Conservation (phyloP, 495 filamentous ascomycete genomes). For the Trichoderma virens region DNA sequence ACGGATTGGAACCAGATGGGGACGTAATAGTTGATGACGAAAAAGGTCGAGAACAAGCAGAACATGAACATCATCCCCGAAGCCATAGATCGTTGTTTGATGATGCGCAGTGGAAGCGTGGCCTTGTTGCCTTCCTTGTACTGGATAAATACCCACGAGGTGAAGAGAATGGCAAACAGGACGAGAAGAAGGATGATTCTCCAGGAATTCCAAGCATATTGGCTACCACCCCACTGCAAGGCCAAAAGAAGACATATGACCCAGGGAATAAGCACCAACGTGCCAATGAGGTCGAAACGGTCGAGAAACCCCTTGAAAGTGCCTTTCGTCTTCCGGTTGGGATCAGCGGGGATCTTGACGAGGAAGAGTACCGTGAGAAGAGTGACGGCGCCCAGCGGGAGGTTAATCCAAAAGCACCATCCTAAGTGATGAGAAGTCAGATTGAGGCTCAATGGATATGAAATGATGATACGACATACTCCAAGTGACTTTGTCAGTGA, state of each 20-base stretch:
- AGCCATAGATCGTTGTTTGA: conserved; percentile 57
- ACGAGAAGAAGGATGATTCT: conserved; percentile 65
- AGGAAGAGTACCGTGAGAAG: conserved; percentile 47
- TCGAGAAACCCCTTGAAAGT: conserved; percentile 26
- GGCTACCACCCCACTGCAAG: conserved; percentile 72
- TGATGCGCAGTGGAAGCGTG: conserved; percentile 57
- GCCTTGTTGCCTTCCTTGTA: conserved; percentile 54
- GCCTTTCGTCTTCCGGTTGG: conserved; percentile 21
- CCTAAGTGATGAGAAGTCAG: not conserved
- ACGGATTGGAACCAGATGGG: conserved; percentile 68
- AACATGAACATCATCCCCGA: conserved; percentile 43
- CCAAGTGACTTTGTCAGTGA: conserved; percentile 49
- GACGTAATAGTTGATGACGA: conserved; percentile 52
- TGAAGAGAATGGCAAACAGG: conserved; percentile 49
- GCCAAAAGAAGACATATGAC: conserved; percentile 67
- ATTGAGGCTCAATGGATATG: not conserved
- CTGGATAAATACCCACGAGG: conserved; percentile 53
- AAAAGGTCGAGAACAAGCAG: conserved; percentile 48
- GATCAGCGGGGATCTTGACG: conserved; percentile 28
- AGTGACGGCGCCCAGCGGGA: conserved; percentile 57
- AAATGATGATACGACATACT: conserved; percentile 23
- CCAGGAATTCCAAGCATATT: conserved; percentile 51
- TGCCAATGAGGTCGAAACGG: conserved; percentile 62
- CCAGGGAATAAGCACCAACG: conserved; percentile 54
- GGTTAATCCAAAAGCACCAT: conserved; percentile 60